phyloP scores from a whole-genome alignment of 2,329 filamentous ascomycete genomes.

The Ilyonectria mors-panacis region DNA sequence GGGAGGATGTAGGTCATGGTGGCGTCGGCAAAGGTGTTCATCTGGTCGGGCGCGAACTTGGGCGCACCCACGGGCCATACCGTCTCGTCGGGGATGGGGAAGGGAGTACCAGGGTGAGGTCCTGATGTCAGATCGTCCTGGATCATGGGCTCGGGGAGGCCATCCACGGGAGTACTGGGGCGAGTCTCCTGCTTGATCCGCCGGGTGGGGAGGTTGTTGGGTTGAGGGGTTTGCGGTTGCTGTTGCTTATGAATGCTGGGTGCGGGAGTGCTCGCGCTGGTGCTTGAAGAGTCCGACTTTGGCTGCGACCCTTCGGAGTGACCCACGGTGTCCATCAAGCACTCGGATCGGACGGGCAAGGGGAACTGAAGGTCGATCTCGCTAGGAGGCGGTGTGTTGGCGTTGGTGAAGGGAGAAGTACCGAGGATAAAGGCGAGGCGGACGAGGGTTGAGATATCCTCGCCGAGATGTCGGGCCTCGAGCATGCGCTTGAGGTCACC shows the following conservation, averaged over 20 bases:
- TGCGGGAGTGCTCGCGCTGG: constrained; percentile 45
- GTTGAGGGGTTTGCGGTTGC: constrained; percentile 50
- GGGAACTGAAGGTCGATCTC: constrained; percentile 59
- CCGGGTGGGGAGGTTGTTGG: constrained; percentile 50
- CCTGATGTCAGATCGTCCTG: constrained; percentile 52
- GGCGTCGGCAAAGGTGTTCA: constrained; percentile 51
- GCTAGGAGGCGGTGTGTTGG: constrained; percentile 54
- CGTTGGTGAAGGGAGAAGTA: constrained; percentile 56
- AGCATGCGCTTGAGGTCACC: constrained; percentile 62
- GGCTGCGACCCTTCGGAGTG: constrained; percentile 43
- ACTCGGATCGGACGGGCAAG: constrained; percentile 55
- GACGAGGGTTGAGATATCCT: constrained; percentile 59
- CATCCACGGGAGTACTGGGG: constrained; percentile 53
- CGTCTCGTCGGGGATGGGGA: constrained; percentile 57
- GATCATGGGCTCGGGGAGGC: constrained; percentile 51
- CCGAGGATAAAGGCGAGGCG: constrained; percentile 61
- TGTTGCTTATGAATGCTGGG: constrained; percentile 49
- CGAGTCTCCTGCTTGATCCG: constrained; percentile 55
- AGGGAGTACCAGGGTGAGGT: constrained; percentile 59
- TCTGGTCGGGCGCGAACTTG: constrained; percentile 58
- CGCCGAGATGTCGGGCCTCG: constrained; percentile 60
- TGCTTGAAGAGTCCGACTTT: constrained; percentile 46
- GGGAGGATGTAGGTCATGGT: constrained; percentile 51
- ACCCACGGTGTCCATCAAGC: constrained; percentile 53
- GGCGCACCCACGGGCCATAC: constrained; percentile 57